Evolutionary conservation across 257 asterid genomes (phyloP).

Genomic region (Scutellaria baicalensis): DNA sequence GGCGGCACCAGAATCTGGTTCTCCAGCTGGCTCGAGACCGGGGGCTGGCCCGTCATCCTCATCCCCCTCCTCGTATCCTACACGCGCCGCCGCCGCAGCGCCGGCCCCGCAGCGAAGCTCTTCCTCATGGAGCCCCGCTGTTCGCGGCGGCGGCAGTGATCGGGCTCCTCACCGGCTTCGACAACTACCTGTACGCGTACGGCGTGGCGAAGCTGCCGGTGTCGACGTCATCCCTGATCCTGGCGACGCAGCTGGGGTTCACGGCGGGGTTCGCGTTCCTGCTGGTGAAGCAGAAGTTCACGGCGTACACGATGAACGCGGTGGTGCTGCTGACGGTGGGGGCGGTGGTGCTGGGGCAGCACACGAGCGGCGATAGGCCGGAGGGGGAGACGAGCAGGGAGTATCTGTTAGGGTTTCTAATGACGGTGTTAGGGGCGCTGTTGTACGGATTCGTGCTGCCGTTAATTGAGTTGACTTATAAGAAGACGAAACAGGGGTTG

Average conservation of each 20-base stretch:
- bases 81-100: conserved; percentile 30
- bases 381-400: conserved; percentile 25
- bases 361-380: conserved; percentile 29
- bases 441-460: conserved; percentile 33
- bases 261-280: conserved; percentile 30
- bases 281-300: conserved; percentile 29
- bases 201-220: conserved; percentile 35
- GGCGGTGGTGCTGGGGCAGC: conserved; percentile 31
- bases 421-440: conserved; percentile 36
- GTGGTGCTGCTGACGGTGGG: conserved; percentile 32
- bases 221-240: conserved; percentile 29
- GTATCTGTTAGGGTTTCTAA: conserved; percentile 25
- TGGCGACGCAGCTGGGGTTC: conserved; percentile 36
- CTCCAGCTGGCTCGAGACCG: conserved; percentile 25
- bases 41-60: conserved; percentile 27
- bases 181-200: conserved; percentile 29
- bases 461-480: conserved; percentile 25
- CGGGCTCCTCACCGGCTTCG: conserved; percentile 26
- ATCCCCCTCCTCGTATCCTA: conserved; percentile 16
- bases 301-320: conserved; percentile 32
- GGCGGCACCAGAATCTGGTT: conserved; percentile 29
- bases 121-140: conserved; percentile 14
- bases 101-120: neutral
- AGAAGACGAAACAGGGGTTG: conserved; percentile 4
- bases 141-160: conserved; percentile 15